Conservation (phyloP, 306 rosid genomes). For the Trifolium dubium region DNA sequence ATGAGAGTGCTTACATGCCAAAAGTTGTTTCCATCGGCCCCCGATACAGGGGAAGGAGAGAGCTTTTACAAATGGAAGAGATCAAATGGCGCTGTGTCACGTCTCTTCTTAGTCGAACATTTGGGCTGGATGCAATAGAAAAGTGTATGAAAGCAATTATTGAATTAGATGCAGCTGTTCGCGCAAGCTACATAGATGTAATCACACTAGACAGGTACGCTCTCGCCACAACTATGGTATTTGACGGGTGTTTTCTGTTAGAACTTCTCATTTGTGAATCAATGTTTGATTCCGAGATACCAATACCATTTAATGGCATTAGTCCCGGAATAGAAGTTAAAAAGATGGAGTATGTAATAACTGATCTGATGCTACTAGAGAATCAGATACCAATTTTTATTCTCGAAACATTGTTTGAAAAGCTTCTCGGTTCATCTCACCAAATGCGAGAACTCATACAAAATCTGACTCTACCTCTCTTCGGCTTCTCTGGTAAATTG, state of each 20-base stretch:
- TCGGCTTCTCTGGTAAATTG: not conserved
- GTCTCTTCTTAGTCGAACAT: too few relatives aligned
- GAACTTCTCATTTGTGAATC: slow-evolving; percentile 38
- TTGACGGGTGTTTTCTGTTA: slow-evolving; percentile 37
- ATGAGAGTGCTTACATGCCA: slow-evolving; percentile 32
- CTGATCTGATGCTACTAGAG: slow-evolving; percentile 37
- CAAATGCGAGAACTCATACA: not conserved
- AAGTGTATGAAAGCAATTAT: not conserved
- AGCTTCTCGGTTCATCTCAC: not conserved
- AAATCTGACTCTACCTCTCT: not conserved
- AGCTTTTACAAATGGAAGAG: slow-evolving; percentile 15
- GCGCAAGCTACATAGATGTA: slow-evolving; percentile 14
- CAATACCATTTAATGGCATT: not conserved
- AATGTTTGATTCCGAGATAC: not conserved
- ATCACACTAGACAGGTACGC: not conserved
- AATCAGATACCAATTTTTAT: not conserved
- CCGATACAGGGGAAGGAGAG: not conserved
- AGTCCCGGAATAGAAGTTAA: not conserved
- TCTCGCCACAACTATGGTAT: slow-evolving; percentile 26
- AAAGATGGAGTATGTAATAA: not conserved
- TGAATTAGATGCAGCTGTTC: not conserved
- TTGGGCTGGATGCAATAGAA: not conserved
- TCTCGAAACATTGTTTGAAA: not conserved
- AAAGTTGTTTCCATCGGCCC: slow-evolving; percentile 40
- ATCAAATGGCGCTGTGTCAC: slow-evolving; percentile 19